Conservation (phyloP, 208 protist species). For the Jaenimonas drosophilae region DNA sequence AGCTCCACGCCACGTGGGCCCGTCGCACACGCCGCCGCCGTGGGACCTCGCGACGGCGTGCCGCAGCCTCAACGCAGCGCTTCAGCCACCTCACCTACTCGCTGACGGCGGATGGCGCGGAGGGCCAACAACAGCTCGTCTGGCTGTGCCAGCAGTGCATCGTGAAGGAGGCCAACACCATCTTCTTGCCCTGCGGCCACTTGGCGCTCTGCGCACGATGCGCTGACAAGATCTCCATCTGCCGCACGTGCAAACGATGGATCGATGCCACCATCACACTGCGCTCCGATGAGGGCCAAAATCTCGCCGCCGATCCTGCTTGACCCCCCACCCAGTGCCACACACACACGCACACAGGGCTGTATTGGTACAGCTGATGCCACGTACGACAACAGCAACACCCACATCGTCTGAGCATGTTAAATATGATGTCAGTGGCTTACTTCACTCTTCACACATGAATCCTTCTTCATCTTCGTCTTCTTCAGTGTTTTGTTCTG, state of each 20-base stretch:
- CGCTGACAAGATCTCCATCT: slow-evolving; percentile 23
- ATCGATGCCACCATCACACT: slow-evolving; percentile 42
- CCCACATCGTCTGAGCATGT: too few relatives aligned
- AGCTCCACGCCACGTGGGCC: too few relatives aligned
- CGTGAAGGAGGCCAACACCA: slow-evolving; percentile 38
- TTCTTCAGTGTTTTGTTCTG: too few relatives aligned
- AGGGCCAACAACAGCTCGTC: slow-evolving; percentile 24
- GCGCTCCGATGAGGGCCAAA: too few relatives aligned
- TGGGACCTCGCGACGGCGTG: neutral
- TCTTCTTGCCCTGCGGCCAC: slow-evolving; percentile 64
- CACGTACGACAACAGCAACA: too few relatives aligned
- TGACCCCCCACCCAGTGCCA: too few relatives aligned
- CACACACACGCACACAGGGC: too few relatives aligned
- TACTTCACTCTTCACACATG: too few relatives aligned
- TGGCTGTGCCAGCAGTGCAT: slow-evolving; percentile 74
- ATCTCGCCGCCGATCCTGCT: too few relatives aligned
- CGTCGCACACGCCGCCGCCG: neutral
- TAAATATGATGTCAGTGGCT: too few relatives aligned
- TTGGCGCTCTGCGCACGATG: slow-evolving; percentile 47
- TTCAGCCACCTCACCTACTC: slow-evolving; percentile 42
- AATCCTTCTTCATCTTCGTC: too few relatives aligned
- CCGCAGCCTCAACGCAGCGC: slow-evolving; percentile 23
- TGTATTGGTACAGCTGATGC: too few relatives aligned
- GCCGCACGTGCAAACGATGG: slow-evolving; percentile 36
- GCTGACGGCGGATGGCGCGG: slow-evolving; percentile 15